Conservation (phyloP, 805 yeast species). For the Yarrowia bubula region DNA sequence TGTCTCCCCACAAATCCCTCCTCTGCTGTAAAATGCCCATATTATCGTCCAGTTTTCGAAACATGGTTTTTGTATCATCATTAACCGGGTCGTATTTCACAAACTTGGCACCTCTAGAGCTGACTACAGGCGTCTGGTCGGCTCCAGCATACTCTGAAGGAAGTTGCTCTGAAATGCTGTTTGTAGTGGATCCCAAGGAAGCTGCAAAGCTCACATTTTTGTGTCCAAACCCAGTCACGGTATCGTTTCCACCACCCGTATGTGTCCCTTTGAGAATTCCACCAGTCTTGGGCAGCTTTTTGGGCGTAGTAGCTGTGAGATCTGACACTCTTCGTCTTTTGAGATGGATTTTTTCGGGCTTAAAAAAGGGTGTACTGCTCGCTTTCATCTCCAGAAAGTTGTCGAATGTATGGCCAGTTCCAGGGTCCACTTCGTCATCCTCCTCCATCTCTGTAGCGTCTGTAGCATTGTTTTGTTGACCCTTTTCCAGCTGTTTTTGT, state of each 20-base stretch:
- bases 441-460: neutral
- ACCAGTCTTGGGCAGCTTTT: neutral
- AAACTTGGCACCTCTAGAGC: neutral
- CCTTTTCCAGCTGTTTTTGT: neutral
- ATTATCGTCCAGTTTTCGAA: neutral
- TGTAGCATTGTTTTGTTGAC: too few relatives aligned
- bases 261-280: neutral
- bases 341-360: neutral
- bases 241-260: neutral
- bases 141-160: neutral
- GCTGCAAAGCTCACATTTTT: constrained; percentile 17
- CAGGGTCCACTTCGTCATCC: neutral
- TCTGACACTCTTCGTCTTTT: neutral
- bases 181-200: constrained; percentile 13
- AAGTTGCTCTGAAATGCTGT: constrained; percentile 2
- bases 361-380: constrained; percentile 6
- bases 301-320: neutral
- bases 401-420: neutral
- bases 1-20: neutral
- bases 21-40: neutral
- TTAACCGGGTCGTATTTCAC: constrained; percentile 9
- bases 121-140: constrained; percentile 2
- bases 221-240: neutral
- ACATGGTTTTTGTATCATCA: constrained; percentile 9
- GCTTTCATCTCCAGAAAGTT: neutral